phyloP scores from a whole-genome alignment of 1,284 basidiomycete genomes.

The Afroboletus lepidellus region DNA sequence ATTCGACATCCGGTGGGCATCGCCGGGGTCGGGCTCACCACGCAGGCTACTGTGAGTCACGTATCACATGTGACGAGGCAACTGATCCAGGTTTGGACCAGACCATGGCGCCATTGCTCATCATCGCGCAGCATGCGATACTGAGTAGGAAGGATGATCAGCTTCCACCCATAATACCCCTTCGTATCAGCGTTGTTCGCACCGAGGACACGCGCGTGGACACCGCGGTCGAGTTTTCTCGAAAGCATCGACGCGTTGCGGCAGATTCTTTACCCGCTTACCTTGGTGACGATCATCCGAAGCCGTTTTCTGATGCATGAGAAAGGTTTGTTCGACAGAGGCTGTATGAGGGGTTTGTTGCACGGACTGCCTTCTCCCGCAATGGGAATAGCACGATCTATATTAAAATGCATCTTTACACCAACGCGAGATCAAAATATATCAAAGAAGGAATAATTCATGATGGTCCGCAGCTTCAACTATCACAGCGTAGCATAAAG shows the following conservation, averaged over 20 bases:
- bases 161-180: slow-evolving; percentile 9
- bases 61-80: too few species aligned
- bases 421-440: too few species aligned
- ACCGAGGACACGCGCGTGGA: slow-evolving; percentile 13
- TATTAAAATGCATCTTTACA: too few species aligned
- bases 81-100: background rate
- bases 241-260: background rate
- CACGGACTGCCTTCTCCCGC: background rate
- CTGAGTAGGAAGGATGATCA: background rate
- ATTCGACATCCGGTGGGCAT: slow-evolving; percentile 4
- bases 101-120: slow-evolving; percentile 25
- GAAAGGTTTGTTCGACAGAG: background rate
- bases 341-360: background rate
- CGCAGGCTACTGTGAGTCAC: slow-evolving; percentile 19
- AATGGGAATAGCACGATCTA: too few species aligned
- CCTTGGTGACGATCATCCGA: background rate
- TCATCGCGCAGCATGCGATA: slow-evolving; percentile 22
- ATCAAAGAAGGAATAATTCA: too few species aligned
- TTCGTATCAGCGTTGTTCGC: slow-evolving; percentile 14
- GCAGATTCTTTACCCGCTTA: background rate
- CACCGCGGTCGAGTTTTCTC: background rate
- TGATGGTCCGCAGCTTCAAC: too few species aligned
- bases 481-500: too few species aligned
- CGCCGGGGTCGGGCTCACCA: slow-evolving; percentile 20
- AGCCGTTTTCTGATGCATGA: slow-evolving; percentile 7